phyloP scores from a whole-genome alignment of 176 grass and related monocot species.

The Microstegium vimineum region DNA sequence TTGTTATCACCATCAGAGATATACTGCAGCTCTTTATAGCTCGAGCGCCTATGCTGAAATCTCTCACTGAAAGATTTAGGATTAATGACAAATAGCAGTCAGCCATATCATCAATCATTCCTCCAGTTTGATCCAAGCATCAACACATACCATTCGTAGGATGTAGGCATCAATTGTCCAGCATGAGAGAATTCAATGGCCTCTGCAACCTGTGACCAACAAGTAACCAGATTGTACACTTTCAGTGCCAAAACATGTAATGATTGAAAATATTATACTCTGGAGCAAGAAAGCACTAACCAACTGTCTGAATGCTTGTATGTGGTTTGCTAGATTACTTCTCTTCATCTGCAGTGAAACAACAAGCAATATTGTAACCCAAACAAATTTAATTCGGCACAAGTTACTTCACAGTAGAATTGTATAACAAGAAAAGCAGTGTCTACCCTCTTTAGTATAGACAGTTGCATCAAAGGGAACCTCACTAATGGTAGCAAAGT shows the following conservation, averaged over 20 bases:
- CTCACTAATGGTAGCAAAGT: slow-evolving; percentile 73
- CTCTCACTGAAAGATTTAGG: slow-evolving; percentile 49
- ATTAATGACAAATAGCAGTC: slow-evolving; percentile 14
- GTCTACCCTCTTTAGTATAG: slow-evolving; percentile 58
- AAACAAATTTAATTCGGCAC: neutral
- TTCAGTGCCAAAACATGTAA: neutral
- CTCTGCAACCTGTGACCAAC: slow-evolving; percentile 57
- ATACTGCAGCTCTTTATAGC: slow-evolving; percentile 95
- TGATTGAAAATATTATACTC: neutral
- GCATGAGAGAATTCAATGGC: slow-evolving; percentile 57
- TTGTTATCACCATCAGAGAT: slow-evolving; percentile 93
- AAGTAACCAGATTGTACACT: slow-evolving; percentile 18
- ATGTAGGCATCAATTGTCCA: slow-evolving; percentile 23
- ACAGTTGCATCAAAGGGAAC: slow-evolving; percentile 66
- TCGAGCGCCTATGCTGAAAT: slow-evolving; percentile 80
- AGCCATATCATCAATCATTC: neutral
- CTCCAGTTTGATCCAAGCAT: slow-evolving; percentile 1
- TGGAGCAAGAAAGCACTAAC: slow-evolving; percentile 35
- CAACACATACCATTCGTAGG: slow-evolving; percentile 54
- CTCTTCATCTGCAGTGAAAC: slow-evolving; percentile 59
- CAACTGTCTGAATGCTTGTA: slow-evolving; percentile 53
- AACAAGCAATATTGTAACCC: slow-evolving; percentile 5
- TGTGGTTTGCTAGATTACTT: slow-evolving; percentile 64
- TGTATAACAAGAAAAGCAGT: neutral
- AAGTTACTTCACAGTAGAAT: neutral